A percentile compares a stretch with the other conserved stretches of the same genome.
phyloP scores from a whole-genome alignment of 2,329 filamentous ascomycete species.

The Aspergillus ustus region DNA sequence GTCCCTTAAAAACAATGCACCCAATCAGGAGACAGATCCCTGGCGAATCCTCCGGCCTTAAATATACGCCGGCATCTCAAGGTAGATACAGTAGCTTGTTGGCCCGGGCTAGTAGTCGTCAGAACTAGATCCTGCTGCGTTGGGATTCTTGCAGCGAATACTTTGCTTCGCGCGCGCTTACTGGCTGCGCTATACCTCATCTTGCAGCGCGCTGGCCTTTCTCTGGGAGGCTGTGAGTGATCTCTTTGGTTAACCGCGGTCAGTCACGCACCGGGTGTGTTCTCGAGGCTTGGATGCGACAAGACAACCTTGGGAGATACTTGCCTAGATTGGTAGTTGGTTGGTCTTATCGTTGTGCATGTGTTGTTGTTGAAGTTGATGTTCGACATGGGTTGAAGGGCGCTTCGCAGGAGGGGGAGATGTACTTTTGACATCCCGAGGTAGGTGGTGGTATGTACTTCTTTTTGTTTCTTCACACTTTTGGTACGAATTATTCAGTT shows the following conservation, averaged over 20 bases:
- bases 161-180: background rate
- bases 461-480: background rate
- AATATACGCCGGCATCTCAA: conserved; percentile 1
- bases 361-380: background rate
- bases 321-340: conserved; percentile 2
- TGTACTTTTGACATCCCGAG: background rate
- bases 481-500: background rate
- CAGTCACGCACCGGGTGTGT: background rate
- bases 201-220: background rate
- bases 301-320: background rate
- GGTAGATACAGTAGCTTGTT: background rate
- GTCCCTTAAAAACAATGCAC: conserved; percentile 16
- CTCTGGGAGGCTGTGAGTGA: background rate
- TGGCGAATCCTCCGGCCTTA: conserved; percentile 1
- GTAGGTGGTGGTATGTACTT: background rate
- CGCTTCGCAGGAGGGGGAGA: too few species aligned
- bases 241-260: background rate
- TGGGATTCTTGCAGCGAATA: conserved; percentile 13
- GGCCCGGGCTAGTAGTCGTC: background rate
- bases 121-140: conserved; percentile 5
- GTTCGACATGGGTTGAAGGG: too few species aligned
- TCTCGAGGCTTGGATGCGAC: background rate
- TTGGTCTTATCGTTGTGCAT: background rate
- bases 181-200: conserved; percentile 1
- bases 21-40: conserved; percentile 22